Evolutionary conservation across 495 filamentous ascomycete genomes (phyloP).

Genomic region (Achaetomiella virescens): DNA sequence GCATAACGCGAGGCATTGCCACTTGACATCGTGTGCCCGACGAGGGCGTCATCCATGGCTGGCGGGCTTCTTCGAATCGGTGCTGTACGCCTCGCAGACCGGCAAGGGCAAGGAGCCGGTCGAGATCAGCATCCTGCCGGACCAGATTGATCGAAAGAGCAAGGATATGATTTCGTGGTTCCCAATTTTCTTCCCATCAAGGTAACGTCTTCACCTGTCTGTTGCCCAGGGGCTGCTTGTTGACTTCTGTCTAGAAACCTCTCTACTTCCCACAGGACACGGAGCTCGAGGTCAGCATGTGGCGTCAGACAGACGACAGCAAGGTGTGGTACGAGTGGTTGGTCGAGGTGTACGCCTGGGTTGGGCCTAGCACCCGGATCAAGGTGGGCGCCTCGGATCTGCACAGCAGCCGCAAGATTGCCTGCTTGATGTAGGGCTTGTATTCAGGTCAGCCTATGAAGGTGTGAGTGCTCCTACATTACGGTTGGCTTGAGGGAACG

Average conservation of each 20-base stretch:
- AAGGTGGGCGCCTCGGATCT: constrained; percentile 76
- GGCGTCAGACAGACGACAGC: constrained; percentile 86
- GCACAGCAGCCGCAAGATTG: constrained; percentile 83
- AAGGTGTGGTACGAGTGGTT: constrained; percentile 99
- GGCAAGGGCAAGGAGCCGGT: constrained; percentile 43
- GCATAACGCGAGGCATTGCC: constrained; percentile 76
- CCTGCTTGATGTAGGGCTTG: constrained; percentile 71
- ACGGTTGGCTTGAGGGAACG: background rate
- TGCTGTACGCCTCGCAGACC: constrained; percentile 56
- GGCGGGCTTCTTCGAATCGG: constrained; percentile 91
- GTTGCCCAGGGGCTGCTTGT: background rate
- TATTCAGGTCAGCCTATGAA: background rate
- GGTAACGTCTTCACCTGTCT: constrained; percentile 42
- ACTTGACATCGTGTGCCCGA: constrained; percentile 60
- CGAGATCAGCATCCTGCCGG: constrained; percentile 87
- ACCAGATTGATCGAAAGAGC: constrained; percentile 87
- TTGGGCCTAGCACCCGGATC: constrained; percentile 55
- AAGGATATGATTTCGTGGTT: constrained; percentile 98
- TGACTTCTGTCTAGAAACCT: constrained; percentile 55
- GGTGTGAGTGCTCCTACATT: background rate
- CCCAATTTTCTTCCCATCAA: constrained; percentile 94
- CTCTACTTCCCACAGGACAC: constrained; percentile 79
- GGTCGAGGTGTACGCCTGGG: constrained; percentile 70
- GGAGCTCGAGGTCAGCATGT: constrained; percentile 86
- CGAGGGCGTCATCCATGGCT: constrained; percentile 84